Evolutionary conservation across 768 basidiomycete genomes (phyloP).

Genomic region (Trametes punicea): DNA sequence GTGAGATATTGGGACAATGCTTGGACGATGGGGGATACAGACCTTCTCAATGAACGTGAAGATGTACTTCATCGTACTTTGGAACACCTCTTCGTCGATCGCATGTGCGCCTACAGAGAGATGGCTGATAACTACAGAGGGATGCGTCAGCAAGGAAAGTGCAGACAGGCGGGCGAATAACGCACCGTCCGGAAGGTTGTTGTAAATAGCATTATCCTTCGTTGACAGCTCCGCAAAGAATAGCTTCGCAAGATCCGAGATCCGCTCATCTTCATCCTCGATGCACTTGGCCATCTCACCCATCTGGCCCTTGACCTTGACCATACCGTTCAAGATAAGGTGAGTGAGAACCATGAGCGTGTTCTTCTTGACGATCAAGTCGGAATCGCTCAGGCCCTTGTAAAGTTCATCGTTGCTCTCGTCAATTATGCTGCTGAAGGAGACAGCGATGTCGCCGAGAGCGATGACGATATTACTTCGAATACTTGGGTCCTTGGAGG

Average conservation of each 20-base stretch:
- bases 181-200: slow-evolving; percentile 93
- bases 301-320: slow-evolving; percentile 98
- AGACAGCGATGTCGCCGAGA: slow-evolving; percentile 95
- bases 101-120: slow-evolving; percentile 87
- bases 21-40: slow-evolving; percentile 14
- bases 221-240: slow-evolving; percentile 96
- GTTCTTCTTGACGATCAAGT: slow-evolving; percentile 96
- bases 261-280: slow-evolving; percentile 83
- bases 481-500: slow-evolving; percentile 84
- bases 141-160: background rate
- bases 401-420: slow-evolving; percentile 96
- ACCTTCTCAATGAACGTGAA: slow-evolving; percentile 98
- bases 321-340: slow-evolving; percentile 96
- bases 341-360: slow-evolving; percentile 98
- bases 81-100: slow-evolving; percentile 89
- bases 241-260: slow-evolving; percentile 92
- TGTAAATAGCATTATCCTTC: slow-evolving; percentile 99
- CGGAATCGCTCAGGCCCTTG: slow-evolving; percentile 83
- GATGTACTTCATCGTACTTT: slow-evolving; percentile 91
- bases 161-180: background rate
- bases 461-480: slow-evolving; percentile 97
- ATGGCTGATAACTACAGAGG: slow-evolving; percentile 80
- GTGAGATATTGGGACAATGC: background rate
- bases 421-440: slow-evolving; percentile 96
- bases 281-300: slow-evolving; percentile 99